These are phyloP conservation scores for Vitis riparia DNA, from an alignment of 164 flowering plant genomes.

Conservation along the genomic window DNA sequence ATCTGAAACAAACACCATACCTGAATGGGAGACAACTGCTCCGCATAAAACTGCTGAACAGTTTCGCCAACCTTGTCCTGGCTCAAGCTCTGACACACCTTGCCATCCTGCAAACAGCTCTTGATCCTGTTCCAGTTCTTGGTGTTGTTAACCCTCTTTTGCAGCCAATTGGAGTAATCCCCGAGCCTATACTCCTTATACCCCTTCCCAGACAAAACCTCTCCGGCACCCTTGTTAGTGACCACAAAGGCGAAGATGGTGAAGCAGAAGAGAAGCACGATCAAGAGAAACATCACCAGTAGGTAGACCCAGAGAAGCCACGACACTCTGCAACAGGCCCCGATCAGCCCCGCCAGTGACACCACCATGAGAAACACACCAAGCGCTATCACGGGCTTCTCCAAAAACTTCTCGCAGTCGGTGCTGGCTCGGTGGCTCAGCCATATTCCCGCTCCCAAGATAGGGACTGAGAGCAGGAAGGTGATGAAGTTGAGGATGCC, in stretches of 20 bases:
- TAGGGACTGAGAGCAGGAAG: conserved; percentile 46
- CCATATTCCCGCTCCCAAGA: conserved; percentile 48
- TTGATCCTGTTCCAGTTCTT: conserved; percentile 49
- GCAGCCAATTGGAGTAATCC: conserved; percentile 57
- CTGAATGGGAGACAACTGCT: conserved; percentile 29
- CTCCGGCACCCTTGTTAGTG: conserved; percentile 52
- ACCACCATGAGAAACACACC: conserved; percentile 51
- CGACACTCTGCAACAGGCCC: conserved; percentile 46
- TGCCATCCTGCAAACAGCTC: conserved; percentile 42
- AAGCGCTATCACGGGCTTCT: conserved; percentile 39
- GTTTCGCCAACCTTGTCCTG: conserved; percentile 2
- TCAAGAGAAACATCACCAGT: conserved; percentile 47
- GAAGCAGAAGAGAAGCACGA: conserved; percentile 38
- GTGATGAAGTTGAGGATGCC: conserved; percentile 48
- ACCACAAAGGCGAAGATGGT: conserved; percentile 53
- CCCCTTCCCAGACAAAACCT: conserved; percentile 30
- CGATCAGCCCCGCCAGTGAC: conserved; percentile 56
- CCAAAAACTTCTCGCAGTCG: conserved; percentile 44
- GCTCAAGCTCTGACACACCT: conserved; percentile 27
- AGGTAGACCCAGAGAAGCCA: conserved; percentile 58
- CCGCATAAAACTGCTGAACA: conserved; percentile 10
- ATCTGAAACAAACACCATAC: conserved; percentile 7
- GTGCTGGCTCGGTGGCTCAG: conserved; percentile 21
- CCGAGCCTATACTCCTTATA: conserved; percentile 55
- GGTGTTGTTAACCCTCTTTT: conserved; percentile 32